A percentile compares a stretch with the other conserved stretches of the same genome.
Conservation (phyloP, 805 yeast species). For the Cyberlindnera nakhonratchasimensis region DNA sequence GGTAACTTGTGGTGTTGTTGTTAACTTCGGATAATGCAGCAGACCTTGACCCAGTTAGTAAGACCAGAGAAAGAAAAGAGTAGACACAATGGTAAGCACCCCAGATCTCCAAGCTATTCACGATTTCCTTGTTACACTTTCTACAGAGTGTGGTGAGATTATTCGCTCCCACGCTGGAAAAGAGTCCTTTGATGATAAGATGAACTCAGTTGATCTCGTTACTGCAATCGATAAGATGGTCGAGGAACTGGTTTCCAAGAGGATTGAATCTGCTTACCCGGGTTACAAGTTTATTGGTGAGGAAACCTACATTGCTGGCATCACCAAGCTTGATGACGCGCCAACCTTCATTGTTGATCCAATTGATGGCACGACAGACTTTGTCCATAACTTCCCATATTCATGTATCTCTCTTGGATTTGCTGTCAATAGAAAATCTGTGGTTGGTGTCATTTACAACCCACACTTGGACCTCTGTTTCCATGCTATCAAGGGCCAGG, state of each 20-base stretch:
- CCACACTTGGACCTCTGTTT: slow-evolving; percentile 53
- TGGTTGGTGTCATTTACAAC: slow-evolving; percentile 64
- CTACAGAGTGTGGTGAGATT: slow-evolving; percentile 46
- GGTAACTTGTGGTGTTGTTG: no score
- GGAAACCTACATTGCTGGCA: slow-evolving; percentile 51
- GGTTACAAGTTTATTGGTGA: slow-evolving; percentile 56
- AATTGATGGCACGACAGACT: slow-evolving; percentile 64
- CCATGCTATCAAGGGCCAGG: slow-evolving; percentile 53
- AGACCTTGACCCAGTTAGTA: no score
- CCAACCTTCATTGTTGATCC: slow-evolving; percentile 68
- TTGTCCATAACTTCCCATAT: slow-evolving; percentile 59
- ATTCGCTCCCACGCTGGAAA: slow-evolving; percentile 49
- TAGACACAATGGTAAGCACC: background rate
- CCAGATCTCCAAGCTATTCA: slow-evolving; percentile 30
- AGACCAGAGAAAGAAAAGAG: no score
- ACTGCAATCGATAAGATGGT: slow-evolving; percentile 58
- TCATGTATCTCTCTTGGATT: slow-evolving; percentile 62
- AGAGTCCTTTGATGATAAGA: slow-evolving; percentile 50
- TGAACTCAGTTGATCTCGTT: slow-evolving; percentile 59
- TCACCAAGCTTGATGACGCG: slow-evolving; percentile 41
- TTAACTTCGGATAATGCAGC: no score
- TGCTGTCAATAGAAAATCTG: slow-evolving; percentile 44
- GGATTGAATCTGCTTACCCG: slow-evolving; percentile 42
- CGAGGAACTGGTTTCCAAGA: slow-evolving; percentile 38
- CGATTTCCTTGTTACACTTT: slow-evolving; percentile 37